These are phyloP conservation scores for Galeopsis tetrahit DNA, from an alignment of 257 asterid species.

Conservation along the genomic window DNA sequence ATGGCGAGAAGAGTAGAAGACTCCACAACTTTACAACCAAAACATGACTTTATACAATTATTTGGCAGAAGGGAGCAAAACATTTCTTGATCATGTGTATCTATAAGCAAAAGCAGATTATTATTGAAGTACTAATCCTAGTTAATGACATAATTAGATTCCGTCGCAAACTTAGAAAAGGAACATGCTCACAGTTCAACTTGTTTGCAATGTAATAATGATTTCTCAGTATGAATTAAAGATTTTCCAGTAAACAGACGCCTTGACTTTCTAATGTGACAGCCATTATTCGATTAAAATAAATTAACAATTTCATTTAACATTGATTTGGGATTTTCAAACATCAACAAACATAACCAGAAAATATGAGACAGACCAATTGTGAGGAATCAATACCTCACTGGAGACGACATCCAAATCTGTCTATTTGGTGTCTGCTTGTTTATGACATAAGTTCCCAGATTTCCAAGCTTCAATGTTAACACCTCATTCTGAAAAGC, in stretches of 20 bases:
- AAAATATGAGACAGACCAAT: not conserved
- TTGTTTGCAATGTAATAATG: constrained; percentile 8
- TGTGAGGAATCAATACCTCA: constrained; percentile 56
- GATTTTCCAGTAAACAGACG: constrained; percentile 9
- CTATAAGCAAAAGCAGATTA: not conserved
- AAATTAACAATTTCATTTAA: not conserved
- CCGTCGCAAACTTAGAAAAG: not conserved
- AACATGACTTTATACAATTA: not conserved
- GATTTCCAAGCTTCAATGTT: constrained; percentile 77
- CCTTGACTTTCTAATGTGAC: not conserved
- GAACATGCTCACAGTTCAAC: not conserved
- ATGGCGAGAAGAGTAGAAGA: no score
- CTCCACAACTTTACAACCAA: not conserved
- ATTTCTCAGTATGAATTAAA: constrained; percentile 1
- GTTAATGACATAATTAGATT: constrained; percentile 1
- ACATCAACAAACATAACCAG: not conserved
- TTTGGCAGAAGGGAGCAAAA: not conserved
- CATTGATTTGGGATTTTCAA: not conserved
- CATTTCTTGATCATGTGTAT: not conserved
- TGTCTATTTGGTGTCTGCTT: constrained; percentile 92
- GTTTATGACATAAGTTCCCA: constrained; percentile 92
- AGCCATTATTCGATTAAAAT: constrained; percentile 1
- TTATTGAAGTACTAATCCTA: constrained; percentile 6
- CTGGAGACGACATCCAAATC: constrained; percentile 97
- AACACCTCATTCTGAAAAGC: constrained; percentile 82